phyloP scores from a whole-genome alignment of 2,329 filamentous ascomycete species.

The Clonostachys chloroleuca region DNA sequence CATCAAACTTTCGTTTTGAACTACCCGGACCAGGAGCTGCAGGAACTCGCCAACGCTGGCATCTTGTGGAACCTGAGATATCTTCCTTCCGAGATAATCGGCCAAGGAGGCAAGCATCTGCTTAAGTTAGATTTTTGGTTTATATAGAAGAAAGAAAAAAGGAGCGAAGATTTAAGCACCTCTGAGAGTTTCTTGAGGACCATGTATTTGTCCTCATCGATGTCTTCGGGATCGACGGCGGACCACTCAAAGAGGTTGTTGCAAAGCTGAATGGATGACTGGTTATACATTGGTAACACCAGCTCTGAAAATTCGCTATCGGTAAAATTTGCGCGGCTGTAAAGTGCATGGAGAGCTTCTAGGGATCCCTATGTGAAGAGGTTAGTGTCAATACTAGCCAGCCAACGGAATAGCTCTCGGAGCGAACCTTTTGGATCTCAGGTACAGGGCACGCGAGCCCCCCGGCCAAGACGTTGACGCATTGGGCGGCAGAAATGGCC shows the following conservation, averaged over 20 bases:
- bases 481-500: constrained; percentile 68
- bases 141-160: background rate
- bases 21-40: constrained; percentile 71
- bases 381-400: background rate
- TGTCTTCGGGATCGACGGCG: constrained; percentile 70
- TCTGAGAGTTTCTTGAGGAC: constrained; percentile 93
- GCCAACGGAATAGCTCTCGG: no score
- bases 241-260: constrained; percentile 77
- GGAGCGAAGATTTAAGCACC: constrained; percentile 36
- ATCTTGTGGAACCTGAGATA: constrained; percentile 57
- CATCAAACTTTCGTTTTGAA: constrained; percentile 81
- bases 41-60: constrained; percentile 71
- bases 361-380: constrained; percentile 60
- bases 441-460: constrained; percentile 67
- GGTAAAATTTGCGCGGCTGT: constrained; percentile 68
- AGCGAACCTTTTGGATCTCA: constrained; percentile 64
- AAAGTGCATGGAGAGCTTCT: constrained; percentile 80
- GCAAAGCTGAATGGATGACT: constrained; percentile 67
- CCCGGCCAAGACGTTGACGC: constrained; percentile 66
- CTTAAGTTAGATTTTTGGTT: constrained; percentile 2
- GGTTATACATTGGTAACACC: constrained; percentile 73
- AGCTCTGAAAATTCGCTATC: constrained; percentile 76
- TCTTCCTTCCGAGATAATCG: constrained; percentile 77
- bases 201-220: constrained; percentile 88
- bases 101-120: constrained; percentile 83